Evolutionary conservation across 2,329 filamentous ascomycete species (phyloP), one percentile per base, ranked within the genome.

Genomic region (Nigrospora sphaerica): DNA sequence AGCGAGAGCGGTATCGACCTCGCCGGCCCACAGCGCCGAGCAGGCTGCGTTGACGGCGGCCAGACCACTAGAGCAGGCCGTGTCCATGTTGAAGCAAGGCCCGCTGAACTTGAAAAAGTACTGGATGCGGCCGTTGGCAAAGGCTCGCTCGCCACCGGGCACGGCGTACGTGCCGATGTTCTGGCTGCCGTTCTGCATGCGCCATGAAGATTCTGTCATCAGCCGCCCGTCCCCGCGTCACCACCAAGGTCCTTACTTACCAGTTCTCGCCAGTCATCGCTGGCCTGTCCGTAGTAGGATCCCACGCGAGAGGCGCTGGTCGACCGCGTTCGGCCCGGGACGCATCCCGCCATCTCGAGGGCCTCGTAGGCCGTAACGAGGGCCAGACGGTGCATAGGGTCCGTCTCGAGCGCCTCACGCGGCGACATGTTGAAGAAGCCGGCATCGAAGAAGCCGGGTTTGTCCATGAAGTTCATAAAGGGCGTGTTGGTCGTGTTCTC

Each of bases 31-130:
- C 0, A 88, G 71, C 0, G 81, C n/a, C n/a, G 37, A 17, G 37
- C 37, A 39, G n/a, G 80, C 78, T 2, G 87, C 68, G 53, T 88
- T 81, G 40, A 90, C 81, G 1, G 84, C 85, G 5, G 85, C 83
- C 10, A 86, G 72, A 52, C 81, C 85, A 1, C 85, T 88, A 0
- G 85, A 88, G 59, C 86, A 90, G 7, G 85, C 86, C n/a, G 85
- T 88, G 55, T 90, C 86, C 41, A 88, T 73, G 46, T 78, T 85
- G 58, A 81, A 82, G 19, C 81, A 86, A 0, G 85, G 85, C 0
- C 86, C 86, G 40, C 75, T 80, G 64, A 88, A 89, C 56, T 86
- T 84, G 65, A 88, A 88, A 62, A 83, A 84, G 64, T 88, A 88
- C 65, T 88, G 80, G 60, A 89, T 84, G 14, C 84, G 73, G n/a